Conservation (phyloP, 2,329 filamentous ascomycete species). For the Cladophialophora immunda region DNA sequence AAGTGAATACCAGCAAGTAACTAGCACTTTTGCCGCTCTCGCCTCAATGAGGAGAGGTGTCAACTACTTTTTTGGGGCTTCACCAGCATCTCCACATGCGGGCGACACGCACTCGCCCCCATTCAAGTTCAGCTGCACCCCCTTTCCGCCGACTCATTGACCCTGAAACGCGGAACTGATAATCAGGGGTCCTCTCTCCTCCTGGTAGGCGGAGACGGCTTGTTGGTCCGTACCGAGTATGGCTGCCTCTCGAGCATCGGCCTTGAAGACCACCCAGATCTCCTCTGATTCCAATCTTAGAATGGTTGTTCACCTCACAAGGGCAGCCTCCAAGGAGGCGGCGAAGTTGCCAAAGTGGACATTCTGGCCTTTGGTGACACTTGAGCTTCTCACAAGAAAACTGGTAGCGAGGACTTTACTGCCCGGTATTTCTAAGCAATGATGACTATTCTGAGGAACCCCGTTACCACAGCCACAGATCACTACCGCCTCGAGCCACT, state of each 20-base stretch:
- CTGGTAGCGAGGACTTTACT: background rate
- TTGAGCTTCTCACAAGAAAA: background rate
- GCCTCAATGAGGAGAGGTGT: slow-evolving; percentile 32
- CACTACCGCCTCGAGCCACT: background rate
- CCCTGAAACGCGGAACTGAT: slow-evolving; percentile 23
- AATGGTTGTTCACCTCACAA: background rate
- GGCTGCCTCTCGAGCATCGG: background rate
- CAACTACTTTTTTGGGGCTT: slow-evolving; percentile 28
- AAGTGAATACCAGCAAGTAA: slow-evolving; percentile 16
- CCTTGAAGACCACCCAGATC: background rate
- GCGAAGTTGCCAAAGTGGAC: background rate
- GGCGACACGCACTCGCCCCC: background rate
- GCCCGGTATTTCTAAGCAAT: slow-evolving; percentile 28
- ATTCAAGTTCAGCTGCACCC: slow-evolving; percentile 9
- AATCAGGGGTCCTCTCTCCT: slow-evolving; percentile 3
- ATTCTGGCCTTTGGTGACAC: background rate
- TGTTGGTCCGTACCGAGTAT: background rate
- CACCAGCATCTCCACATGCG: slow-evolving; percentile 1
- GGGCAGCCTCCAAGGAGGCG: background rate
- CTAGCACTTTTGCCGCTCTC: background rate
- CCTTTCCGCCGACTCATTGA: slow-evolving; percentile 21
- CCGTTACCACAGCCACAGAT: slow-evolving; percentile 1
- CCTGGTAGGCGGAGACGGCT: background rate
- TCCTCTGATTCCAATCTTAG: background rate
- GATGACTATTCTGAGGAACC: slow-evolving; percentile 16